Percentiles rank a stretch among this genome's conserved stretches.
Evolutionary conservation across 148 eudicot genomes (phyloP).

Genomic region (Dianthus caryophyllus): DNA sequence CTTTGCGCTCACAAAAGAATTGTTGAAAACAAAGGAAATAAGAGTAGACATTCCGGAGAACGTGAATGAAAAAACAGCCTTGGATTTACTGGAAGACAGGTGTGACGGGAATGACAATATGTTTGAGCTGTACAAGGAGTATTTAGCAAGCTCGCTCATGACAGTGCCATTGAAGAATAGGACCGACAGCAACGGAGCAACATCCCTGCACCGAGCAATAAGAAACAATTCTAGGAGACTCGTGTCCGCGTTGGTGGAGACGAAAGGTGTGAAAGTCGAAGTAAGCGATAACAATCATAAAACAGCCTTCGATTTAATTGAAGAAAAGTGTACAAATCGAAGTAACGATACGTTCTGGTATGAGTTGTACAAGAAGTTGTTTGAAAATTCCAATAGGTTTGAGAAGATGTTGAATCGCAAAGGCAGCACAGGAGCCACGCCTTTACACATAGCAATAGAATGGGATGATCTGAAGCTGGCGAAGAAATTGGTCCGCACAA

Average conservation of each 20-base stretch:
- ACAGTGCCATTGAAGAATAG: conserved; percentile 6
- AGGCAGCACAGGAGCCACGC: conserved; percentile 11
- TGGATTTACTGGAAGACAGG: conserved; percentile 14
- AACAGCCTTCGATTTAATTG: conserved; percentile 7
- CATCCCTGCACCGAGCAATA: conserved; percentile 18
- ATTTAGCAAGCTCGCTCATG: not conserved
- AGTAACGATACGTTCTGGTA: conserved; percentile 3
- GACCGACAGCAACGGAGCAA: conserved; percentile 10
- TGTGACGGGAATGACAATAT: not conserved
- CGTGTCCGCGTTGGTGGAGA: not conserved
- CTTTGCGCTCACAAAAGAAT: not conserved
- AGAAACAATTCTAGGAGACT: not conserved
- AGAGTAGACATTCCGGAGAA: conserved; percentile 5
- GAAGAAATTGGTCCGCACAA: conserved; percentile 3
- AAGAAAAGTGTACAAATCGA: not conserved
- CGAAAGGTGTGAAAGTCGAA: not conserved
- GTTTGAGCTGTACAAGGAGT: conserved; percentile 2
- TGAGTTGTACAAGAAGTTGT: conserved; percentile 2
- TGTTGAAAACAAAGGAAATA: conserved; percentile 1
- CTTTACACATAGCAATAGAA: conserved; percentile 9
- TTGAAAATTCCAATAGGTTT: not conserved
- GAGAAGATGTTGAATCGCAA: conserved; percentile 5
- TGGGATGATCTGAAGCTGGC: conserved; percentile 14
- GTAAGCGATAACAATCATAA: conserved; percentile 1
- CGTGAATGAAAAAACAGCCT: not conserved